A percentile compares a stretch with the other conserved stretches of the same genome.
These are phyloP conservation scores for Grigorovia yakushimaensis DNA, from an alignment of 805 yeast species.

Conservation along the genomic window DNA sequence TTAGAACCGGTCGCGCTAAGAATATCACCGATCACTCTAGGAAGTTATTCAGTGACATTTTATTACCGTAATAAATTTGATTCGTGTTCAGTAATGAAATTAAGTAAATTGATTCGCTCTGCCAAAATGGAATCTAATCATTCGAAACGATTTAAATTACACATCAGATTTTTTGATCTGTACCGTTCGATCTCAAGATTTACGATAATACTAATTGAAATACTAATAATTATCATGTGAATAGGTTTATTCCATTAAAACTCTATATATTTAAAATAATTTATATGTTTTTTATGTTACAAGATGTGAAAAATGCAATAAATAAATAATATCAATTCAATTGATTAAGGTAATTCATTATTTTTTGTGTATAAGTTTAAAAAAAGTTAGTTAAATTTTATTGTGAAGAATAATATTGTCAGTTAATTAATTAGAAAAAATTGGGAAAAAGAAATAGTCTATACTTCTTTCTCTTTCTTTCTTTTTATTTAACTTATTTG, in stretches of 20 bases:
- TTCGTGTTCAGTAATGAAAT: no score
- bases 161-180: no score
- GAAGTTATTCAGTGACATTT: no score
- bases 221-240: neutral
- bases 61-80: no score
- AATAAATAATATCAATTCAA: slow-evolving; percentile 20
- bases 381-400: neutral
- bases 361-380: neutral
- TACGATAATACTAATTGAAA: no score
- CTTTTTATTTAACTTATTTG: slow-evolving; percentile 42
- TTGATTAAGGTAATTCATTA: slow-evolving; percentile 12
- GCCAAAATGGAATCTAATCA: neutral
- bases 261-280: slow-evolving; percentile 1
- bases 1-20: no score
- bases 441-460: neutral
- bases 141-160: neutral
- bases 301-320: neutral
- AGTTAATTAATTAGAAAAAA: neutral
- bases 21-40: no score
- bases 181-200: no score
- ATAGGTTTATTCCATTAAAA: slow-evolving; percentile 5
- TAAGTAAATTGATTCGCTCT: no score
- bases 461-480: neutral
- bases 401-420: neutral
- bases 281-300: neutral